Conservation (phyloP, 495 filamentous ascomycete genomes). For the Recurvomyces mirabilis region DNA sequence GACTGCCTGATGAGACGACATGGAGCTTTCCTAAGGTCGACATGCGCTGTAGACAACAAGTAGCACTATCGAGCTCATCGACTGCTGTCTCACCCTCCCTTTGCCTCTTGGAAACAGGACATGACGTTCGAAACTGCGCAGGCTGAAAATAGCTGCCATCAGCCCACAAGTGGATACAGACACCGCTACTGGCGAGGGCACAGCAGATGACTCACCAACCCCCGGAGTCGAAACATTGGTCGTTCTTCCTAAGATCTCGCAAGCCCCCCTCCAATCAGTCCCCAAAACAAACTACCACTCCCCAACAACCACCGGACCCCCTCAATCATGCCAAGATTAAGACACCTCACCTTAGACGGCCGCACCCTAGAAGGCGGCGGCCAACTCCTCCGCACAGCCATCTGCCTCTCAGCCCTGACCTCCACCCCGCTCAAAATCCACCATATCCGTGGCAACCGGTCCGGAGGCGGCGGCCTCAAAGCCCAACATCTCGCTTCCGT, state of each 20-base stretch:
- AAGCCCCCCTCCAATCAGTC: too few relatives aligned
- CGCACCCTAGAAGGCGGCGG: slow-evolving; percentile 74
- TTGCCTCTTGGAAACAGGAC: too few relatives aligned
- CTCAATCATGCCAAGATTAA: background rate
- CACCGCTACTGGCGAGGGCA: too few relatives aligned
- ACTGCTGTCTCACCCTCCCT: too few relatives aligned
- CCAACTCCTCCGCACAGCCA: slow-evolving; percentile 64
- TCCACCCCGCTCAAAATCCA: slow-evolving; percentile 52
- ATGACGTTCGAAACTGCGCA: too few relatives aligned
- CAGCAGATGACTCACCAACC: background rate
- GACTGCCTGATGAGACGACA: too few relatives aligned
- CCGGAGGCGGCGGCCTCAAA: slow-evolving; percentile 51
- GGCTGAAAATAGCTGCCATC: too few relatives aligned
- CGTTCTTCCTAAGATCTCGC: too few relatives aligned
- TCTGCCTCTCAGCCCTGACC: slow-evolving; percentile 58
- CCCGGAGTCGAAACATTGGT: background rate
- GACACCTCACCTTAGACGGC: slow-evolving; percentile 53
- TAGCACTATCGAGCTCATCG: too few relatives aligned
- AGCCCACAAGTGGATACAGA: too few relatives aligned
- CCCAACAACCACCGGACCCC: background rate
- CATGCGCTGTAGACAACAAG: too few relatives aligned
- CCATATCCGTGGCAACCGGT: slow-evolving; percentile 59
- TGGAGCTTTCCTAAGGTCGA: too few relatives aligned
- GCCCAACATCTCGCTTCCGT: slow-evolving; percentile 62
- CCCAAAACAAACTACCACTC: background rate